phyloP scores from a whole-genome alignment of 768 basidiomycete species.

The Tulasnella sp. region DNA sequence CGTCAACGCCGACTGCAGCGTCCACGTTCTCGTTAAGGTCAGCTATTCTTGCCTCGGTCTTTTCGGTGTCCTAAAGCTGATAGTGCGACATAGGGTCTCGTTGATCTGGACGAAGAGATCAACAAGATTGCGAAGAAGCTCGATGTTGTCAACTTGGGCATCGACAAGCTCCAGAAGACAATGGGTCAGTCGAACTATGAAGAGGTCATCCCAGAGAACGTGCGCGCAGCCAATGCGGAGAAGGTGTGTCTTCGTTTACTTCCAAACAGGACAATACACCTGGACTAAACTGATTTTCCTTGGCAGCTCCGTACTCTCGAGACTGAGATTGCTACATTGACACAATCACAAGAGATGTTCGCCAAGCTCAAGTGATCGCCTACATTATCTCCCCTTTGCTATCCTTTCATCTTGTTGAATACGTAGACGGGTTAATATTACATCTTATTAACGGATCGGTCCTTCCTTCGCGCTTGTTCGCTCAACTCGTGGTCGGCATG shows the following conservation, averaged over 20 bases:
- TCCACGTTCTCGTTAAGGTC: conserved; percentile 86
- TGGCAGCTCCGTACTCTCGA: conserved; percentile 72
- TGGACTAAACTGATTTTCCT: conserved; percentile 24
- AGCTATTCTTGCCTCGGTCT: conserved; percentile 37
- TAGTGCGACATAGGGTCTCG: conserved; percentile 66
- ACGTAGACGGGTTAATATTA: not conserved
- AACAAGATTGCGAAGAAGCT: conserved; percentile 90
- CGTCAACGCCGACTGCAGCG: conserved; percentile 71
- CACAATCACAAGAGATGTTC: conserved; percentile 76
- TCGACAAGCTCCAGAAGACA: conserved; percentile 76
- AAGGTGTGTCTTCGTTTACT: conserved; percentile 58
- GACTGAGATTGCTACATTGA: conserved; percentile 75
- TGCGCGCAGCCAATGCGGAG: conserved; percentile 73
- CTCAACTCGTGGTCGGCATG: not conserved
- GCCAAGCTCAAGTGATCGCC: conserved; percentile 41
- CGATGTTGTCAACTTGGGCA: conserved; percentile 64
- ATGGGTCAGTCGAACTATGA: conserved; percentile 76
- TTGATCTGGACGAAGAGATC: conserved; percentile 87
- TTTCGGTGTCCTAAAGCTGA: conserved; percentile 9
- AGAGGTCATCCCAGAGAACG: conserved; percentile 76
- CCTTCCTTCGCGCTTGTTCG: not conserved
- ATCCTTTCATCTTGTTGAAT: not conserved
- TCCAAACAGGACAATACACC: conserved; percentile 8
- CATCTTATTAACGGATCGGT: not conserved
- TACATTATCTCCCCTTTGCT: not conserved